These are phyloP conservation scores for Clavispora fructus DNA, from an alignment of 805 yeast species.

Conservation along the genomic window DNA sequence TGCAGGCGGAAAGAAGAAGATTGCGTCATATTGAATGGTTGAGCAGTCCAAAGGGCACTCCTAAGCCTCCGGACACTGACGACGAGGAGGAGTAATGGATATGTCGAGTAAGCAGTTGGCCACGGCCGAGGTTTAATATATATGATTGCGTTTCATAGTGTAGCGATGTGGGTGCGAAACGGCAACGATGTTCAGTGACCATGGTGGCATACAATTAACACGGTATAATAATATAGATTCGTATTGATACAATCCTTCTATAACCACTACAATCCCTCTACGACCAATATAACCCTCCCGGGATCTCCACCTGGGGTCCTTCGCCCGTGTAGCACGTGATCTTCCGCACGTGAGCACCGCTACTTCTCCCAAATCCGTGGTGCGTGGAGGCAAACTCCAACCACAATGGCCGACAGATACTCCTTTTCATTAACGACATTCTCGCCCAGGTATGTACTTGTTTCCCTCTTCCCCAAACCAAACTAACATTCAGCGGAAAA, in stretches of 20 bases:
- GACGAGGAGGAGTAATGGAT: slow-evolving; percentile 60
- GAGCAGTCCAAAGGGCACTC: slow-evolving; percentile 95
- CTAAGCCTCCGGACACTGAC: slow-evolving; percentile 89
- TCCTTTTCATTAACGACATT: slow-evolving; percentile 96
- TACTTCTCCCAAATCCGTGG: not conserved
- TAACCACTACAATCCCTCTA: too few relatives aligned
- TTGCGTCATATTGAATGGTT: slow-evolving; percentile 92
- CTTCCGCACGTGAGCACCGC: not conserved
- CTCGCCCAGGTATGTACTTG: slow-evolving; percentile 75
- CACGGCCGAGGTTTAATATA: not conserved
- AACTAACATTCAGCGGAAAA: slow-evolving; percentile 67
- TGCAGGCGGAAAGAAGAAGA: slow-evolving; percentile 89
- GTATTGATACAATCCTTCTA: too few relatives aligned
- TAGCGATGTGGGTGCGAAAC: too few relatives aligned
- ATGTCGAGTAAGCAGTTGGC: not conserved
- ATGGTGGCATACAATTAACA: too few relatives aligned
- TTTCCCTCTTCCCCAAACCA: not conserved
- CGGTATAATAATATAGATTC: too few relatives aligned
- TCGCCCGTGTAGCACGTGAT: not conserved
- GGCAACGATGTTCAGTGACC: too few relatives aligned
- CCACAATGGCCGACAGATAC: slow-evolving; percentile 91
- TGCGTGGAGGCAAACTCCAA: slow-evolving; percentile 6
- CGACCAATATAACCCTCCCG: too few relatives aligned
- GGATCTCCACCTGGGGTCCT: too few relatives aligned
- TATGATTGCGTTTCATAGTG: not conserved